Base-by-base conservation (phyloP, 2,329 filamentous ascomycete species). In the Orbilia oligospora region DNA sequence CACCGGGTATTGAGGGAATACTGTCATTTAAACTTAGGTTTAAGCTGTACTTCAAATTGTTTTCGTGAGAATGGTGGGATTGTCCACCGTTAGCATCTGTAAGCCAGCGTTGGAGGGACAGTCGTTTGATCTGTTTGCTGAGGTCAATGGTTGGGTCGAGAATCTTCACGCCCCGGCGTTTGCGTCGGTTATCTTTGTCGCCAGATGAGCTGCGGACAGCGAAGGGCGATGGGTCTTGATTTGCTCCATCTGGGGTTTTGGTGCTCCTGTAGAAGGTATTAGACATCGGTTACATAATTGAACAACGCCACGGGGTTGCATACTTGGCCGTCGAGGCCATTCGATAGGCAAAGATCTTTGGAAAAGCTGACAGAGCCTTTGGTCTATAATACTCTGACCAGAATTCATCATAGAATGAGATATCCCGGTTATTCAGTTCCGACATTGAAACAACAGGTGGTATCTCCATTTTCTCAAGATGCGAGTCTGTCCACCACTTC, bases 371-470 rank as follows among this genome's bases (percentile, higher is more conserved):
- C 0, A 98, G 86, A 0, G 92, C 93, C 6, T 93, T 88, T 0
- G 96, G 96, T 14, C 94, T 90, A 83, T 99, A 99, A 84, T 97
- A 98, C 83, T 99, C 96, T 6, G 96, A 87, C 96, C 96, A 99
- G 84, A 97, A 99, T 49, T 73, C 76, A 20, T 79, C 76, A n/a
- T 71, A 36, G 55, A 71, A 72, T 16, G 68, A 68, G n/a, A 78
- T 69, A 53, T 72, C 75, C 6, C 24, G 55, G 24, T 70, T 65
- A n/a, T 78, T 65, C 46, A 76, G 14, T 44, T 83, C 83, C n/a
- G 67, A 61, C 0, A 80, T 63, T 66, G 82, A 16, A 68, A 83
- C 73, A 20, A 72, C 82, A 5, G 87, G 87, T 3, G 92, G 85
- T 12, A 85, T 86, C 51, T 90, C 88, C 27, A 46, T 22, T 46